Conservation (phyloP, 2,329 filamentous ascomycete species). For the Cladosporium austrohemisphaericum region DNA sequence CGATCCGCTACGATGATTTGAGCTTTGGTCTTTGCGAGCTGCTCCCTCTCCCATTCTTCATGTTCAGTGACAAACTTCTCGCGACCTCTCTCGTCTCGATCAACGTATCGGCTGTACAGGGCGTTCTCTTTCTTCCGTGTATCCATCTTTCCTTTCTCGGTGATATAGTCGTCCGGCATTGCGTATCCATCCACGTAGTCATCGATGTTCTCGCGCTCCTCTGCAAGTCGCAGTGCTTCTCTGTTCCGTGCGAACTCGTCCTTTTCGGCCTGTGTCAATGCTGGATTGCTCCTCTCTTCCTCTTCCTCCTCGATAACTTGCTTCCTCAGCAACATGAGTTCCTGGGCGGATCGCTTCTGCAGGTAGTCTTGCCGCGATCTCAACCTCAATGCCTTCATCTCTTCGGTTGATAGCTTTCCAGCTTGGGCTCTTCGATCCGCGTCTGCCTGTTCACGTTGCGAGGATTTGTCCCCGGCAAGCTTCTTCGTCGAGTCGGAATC, state of each 20-base stretch:
- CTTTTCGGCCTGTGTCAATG: constrained; percentile 73
- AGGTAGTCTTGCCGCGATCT: constrained; percentile 89
- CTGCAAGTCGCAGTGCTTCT: constrained; percentile 54
- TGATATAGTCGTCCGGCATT: constrained; percentile 93
- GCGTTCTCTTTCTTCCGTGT: constrained; percentile 82
- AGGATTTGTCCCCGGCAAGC: constrained; percentile 55
- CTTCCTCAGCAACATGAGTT: constrained; percentile 77
- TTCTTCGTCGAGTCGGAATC: constrained; percentile 69
- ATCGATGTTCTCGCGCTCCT: constrained; percentile 82
- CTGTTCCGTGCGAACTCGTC: constrained; percentile 85
- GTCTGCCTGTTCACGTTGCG: constrained; percentile 38
- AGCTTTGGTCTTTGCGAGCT: constrained; percentile 79
- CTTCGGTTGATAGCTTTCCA: constrained; percentile 61
- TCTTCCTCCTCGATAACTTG: constrained; percentile 85
- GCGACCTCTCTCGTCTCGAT: constrained; percentile 79
- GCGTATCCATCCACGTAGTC: constrained; percentile 89
- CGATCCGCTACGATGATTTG: constrained; percentile 74
- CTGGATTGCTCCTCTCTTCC: constrained; percentile 70
- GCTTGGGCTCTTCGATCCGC: constrained; percentile 61
- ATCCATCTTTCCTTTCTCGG: constrained; percentile 86
- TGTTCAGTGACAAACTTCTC: constrained; percentile 90
- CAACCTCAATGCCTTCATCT: constrained; percentile 76
- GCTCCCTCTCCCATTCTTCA: constrained; percentile 93
- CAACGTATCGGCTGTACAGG: constrained; percentile 85
- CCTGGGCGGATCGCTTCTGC: constrained; percentile 84